Percentiles rank a stretch among this genome's conserved stretches.
Conservation (phyloP, 2,329 filamentous ascomycete species). For the Scytalidium sp. region DNA sequence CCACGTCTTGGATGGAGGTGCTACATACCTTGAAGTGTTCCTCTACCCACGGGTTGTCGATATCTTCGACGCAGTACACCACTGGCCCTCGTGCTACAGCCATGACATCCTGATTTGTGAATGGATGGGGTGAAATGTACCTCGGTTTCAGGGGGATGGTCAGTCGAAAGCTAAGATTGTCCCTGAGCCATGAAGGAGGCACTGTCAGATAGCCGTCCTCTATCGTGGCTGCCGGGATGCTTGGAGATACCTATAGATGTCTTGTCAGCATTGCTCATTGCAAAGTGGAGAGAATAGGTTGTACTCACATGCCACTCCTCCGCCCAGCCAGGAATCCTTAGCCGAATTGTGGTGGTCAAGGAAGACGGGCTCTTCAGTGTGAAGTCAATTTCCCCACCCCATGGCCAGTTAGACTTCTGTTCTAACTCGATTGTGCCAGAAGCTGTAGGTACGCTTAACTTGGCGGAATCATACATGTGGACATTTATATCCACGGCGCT, state of each 20-base stretch:
- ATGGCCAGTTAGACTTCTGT: conserved; percentile 53
- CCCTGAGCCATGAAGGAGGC: conserved; percentile 32
- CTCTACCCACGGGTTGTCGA: conserved; percentile 49
- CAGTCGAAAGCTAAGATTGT: conserved; percentile 39
- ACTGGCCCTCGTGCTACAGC: conserved; percentile 51
- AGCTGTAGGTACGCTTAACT: conserved; percentile 34
- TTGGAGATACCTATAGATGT: neutral
- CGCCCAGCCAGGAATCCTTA: conserved; percentile 54
- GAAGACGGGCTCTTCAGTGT: conserved; percentile 29
- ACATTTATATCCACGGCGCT: conserved; percentile 39
- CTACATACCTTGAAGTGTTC: conserved; percentile 45
- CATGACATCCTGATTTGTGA: conserved; percentile 49
- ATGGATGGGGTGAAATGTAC: conserved; percentile 48
- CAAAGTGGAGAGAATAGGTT: neutral
- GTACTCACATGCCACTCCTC: conserved; percentile 20
- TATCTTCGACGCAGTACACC: conserved; percentile 56
- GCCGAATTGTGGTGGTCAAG: conserved; percentile 35
- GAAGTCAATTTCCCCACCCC: conserved; percentile 47
- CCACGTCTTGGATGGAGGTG: neutral
- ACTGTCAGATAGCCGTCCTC: conserved; percentile 46
- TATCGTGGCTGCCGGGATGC: conserved; percentile 18
- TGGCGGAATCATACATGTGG: conserved; percentile 50
- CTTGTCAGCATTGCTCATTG: neutral
- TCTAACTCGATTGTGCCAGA: conserved; percentile 34
- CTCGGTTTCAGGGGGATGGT: conserved; percentile 43